Conservation (phyloP, 345 rosid genomes). For the Aurinia saxatilis region DNA sequence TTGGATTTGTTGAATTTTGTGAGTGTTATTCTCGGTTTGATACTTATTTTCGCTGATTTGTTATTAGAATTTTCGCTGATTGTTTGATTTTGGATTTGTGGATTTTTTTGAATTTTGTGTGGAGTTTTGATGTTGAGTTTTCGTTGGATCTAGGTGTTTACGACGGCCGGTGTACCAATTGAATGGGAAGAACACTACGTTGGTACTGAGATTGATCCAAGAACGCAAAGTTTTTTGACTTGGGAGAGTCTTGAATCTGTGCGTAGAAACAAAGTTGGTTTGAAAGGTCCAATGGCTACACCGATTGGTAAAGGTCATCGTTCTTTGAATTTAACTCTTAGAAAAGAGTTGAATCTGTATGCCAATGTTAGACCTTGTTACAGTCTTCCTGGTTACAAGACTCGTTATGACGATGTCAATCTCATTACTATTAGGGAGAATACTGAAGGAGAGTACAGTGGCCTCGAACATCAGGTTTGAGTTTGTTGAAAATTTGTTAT, state of each 20-base stretch:
- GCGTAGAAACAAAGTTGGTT: constrained; percentile 69
- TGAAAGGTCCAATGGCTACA: constrained; percentile 99
- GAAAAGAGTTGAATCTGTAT: constrained; percentile 93
- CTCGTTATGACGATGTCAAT: constrained; percentile 85
- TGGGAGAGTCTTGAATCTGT: constrained; percentile 99
- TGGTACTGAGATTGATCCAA: constrained; percentile 75
- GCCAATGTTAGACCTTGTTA: constrained; percentile 99
- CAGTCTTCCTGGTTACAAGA: constrained; percentile 95
- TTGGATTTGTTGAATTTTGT: too few relatives aligned
- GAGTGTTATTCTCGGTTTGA: too few relatives aligned
- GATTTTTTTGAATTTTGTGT: too few relatives aligned
- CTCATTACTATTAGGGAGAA: constrained; percentile 96
- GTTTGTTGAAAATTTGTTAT: not conserved
- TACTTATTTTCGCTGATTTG: too few relatives aligned
- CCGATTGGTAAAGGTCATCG: constrained; percentile 99
- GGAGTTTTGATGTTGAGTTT: not conserved
- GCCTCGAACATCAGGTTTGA: constrained; percentile 92
- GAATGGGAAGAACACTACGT: constrained; percentile 96
- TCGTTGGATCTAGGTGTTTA: constrained; percentile 47
- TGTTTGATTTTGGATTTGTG: not conserved
- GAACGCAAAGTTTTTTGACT: constrained; percentile 94
- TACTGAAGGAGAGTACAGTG: constrained; percentile 99
- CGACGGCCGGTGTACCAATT: constrained; percentile 81
- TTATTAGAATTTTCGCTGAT: not conserved
- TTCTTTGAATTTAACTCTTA: constrained; percentile 80